Percentiles rank a stretch among this genome's conserved stretches.
phyloP scores from a whole-genome alignment of 805 yeast genomes.

The Starmerella davenportii region DNA sequence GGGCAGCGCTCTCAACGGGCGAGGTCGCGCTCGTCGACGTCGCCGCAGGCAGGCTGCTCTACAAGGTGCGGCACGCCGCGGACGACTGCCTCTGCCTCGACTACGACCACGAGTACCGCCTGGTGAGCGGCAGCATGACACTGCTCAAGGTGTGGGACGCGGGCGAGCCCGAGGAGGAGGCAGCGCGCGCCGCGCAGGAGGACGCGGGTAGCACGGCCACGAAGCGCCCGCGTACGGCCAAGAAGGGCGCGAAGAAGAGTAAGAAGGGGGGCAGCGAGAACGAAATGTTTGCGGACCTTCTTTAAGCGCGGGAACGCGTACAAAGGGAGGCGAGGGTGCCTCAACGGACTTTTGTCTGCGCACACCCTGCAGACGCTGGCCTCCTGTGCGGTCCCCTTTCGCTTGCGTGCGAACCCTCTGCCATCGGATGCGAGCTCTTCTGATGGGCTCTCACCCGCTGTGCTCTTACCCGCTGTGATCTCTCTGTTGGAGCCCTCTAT shows the following conservation, averaged over 20 bases:
- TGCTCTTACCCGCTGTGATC: too few species aligned
- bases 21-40: constrained; percentile 48
- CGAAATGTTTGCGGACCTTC: constrained; percentile 9
- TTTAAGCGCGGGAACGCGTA: neutral
- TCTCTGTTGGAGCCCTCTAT: too few species aligned
- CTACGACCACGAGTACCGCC: constrained; percentile 60
- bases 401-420: too few species aligned
- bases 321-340: too few species aligned
- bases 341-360: too few species aligned
- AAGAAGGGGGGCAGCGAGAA: neutral
- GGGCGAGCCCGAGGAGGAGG: constrained; percentile 9
- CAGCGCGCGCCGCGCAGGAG: neutral
- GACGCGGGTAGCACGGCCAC: constrained; percentile 6
- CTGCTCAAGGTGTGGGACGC: constrained; percentile 55
- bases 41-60: constrained; percentile 43
- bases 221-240: constrained; percentile 5
- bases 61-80: constrained; percentile 44
- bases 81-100: constrained; percentile 44
- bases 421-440: too few species aligned
- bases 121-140: constrained; percentile 74
- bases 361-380: too few species aligned
- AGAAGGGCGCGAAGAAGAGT: constrained; percentile 5
- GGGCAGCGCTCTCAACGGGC: constrained; percentile 58
- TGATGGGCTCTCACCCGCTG: too few species aligned
- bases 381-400: too few species aligned